phyloP scores from a whole-genome alignment of 148 eudicot genomes.

The Amaranthus hypochondriacus region DNA sequence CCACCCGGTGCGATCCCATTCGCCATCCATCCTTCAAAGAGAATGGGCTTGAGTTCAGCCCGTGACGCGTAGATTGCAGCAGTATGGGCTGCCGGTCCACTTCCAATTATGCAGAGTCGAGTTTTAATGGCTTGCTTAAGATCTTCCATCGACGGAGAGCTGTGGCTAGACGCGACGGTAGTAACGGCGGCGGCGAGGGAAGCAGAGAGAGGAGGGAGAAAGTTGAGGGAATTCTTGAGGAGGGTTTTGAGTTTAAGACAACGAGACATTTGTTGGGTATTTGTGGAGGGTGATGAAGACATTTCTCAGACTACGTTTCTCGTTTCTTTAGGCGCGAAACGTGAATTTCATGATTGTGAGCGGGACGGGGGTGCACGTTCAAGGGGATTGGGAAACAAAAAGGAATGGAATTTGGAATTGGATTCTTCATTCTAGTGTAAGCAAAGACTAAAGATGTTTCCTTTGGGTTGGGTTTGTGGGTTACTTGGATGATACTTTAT shows the following conservation, averaged over 20 bases:
- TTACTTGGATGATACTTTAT: neutral
- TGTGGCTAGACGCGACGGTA: neutral
- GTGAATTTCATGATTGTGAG: neutral
- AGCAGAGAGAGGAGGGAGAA: constrained; percentile 24
- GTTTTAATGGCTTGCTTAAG: constrained; percentile 40
- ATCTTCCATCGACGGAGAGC: constrained; percentile 26
- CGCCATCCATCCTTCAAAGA: constrained; percentile 92
- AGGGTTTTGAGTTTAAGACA: constrained; percentile 27
- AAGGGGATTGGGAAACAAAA: neutral
- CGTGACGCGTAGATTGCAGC: constrained; percentile 90
- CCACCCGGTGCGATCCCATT: constrained; percentile 90
- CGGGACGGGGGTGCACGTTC: neutral
- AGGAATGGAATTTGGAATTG: neutral
- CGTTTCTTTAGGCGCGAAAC: constrained; percentile 11
- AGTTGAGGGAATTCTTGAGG: constrained; percentile 32
- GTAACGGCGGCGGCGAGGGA: constrained; percentile 12
- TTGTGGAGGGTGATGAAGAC: neutral
- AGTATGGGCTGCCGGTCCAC: constrained; percentile 91
- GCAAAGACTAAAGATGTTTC: constrained; percentile 6
- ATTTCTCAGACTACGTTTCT: neutral
- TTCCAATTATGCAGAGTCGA: constrained; percentile 74
- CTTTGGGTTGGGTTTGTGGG: constrained; percentile 12
- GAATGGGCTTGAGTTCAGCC: constrained; percentile 73
- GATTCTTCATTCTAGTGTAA: neutral
- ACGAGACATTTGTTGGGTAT: constrained; percentile 7